phyloP scores from a whole-genome alignment of 805 yeast species.

The Wickerhamiella kurtzmanii region DNA sequence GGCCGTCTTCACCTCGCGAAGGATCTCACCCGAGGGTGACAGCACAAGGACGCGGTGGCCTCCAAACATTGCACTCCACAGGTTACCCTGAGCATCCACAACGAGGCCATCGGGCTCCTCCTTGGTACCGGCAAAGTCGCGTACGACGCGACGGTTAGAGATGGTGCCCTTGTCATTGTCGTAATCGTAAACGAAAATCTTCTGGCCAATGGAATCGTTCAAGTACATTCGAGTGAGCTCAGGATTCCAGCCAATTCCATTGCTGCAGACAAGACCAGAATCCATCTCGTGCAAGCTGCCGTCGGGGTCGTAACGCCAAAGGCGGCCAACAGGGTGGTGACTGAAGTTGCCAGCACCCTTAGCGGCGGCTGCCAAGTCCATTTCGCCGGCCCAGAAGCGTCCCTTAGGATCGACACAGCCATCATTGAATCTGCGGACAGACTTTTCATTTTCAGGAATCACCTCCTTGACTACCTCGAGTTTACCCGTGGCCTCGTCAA shows the following conservation, averaged over 20 bases:
- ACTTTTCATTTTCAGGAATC: conserved; percentile 21
- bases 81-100: conserved; percentile 19
- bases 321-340: conserved; percentile 23
- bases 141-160: conserved; percentile 23
- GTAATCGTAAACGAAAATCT: conserved; percentile 36
- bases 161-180: conserved; percentile 26
- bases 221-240: conserved; percentile 33
- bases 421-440: conserved; percentile 49
- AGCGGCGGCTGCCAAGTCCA: conserved; percentile 21
- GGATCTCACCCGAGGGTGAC: conserved; percentile 21
- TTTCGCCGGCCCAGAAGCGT: conserved; percentile 43
- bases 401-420: conserved; percentile 71
- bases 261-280: conserved; percentile 29
- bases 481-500: conserved; percentile 27
- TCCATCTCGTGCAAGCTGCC: conserved; percentile 22
- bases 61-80: conserved; percentile 21
- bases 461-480: conserved; percentile 24
- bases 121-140: conserved; percentile 17
- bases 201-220: conserved; percentile 39
- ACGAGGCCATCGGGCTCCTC: conserved; percentile 22
- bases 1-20: conserved; percentile 18
- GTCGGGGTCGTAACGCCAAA: conserved; percentile 28
- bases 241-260: conserved; percentile 51
- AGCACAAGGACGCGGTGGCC: conserved; percentile 19
- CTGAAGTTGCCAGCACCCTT: conserved; percentile 19